These are phyloP conservation scores for Musa troglodytarum DNA, from an alignment of 176 grass and related monocot species.

Conservation along the genomic window DNA sequence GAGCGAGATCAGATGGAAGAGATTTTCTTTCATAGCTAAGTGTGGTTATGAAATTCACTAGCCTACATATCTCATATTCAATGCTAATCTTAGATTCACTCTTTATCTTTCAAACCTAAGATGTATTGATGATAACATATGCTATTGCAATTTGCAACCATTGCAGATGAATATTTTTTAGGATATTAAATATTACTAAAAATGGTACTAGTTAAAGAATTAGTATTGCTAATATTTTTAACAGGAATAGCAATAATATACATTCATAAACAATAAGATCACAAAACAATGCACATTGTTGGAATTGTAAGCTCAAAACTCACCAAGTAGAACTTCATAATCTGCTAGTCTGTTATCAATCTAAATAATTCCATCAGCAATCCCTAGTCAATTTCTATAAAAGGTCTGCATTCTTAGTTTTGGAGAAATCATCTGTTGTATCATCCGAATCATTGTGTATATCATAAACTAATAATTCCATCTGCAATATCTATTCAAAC, in stretches of 20 bases:
- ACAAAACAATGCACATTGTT: too few relatives aligned
- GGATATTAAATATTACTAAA: neutral
- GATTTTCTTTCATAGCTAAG: too few relatives aligned
- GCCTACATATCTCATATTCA: neutral
- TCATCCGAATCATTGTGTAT: neutral
- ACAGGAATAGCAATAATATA: neutral
- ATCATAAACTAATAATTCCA: neutral
- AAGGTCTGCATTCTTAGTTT: neutral
- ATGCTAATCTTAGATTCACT: neutral
- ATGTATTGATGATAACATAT: neutral
- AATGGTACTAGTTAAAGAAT: neutral
- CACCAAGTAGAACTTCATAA: neutral
- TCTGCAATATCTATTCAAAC: constrained; percentile 21
- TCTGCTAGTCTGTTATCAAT: neutral
- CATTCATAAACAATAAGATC: neutral
- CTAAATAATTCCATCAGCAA: neutral
- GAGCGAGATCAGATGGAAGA: too few relatives aligned
- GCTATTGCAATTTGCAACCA: neutral
- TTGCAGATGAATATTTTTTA: neutral
- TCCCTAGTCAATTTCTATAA: neutral
- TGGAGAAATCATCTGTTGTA: neutral
- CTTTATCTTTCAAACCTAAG: neutral
- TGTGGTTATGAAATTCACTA: neutral
- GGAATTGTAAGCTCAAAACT: neutral
- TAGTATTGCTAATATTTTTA: neutral